phyloP scores from a whole-genome alignment of 441 rosid species.

The Euphorbia schlechtendalii region DNA sequence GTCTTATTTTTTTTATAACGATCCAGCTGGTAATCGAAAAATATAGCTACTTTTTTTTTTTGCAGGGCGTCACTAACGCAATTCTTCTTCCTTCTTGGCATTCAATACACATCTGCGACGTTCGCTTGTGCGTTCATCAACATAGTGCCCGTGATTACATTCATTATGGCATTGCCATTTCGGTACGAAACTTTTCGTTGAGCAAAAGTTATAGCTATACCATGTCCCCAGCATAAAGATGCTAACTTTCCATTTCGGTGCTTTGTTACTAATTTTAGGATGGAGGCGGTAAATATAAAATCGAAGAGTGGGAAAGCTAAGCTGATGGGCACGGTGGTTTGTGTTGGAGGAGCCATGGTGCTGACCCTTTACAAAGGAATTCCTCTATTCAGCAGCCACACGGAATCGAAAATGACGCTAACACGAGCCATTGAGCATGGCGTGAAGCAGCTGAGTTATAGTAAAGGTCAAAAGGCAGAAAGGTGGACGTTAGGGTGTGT shows the following conservation, averaged over 20 bases:
- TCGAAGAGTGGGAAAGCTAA: conserved; percentile 44
- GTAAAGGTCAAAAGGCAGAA: conserved; percentile 18
- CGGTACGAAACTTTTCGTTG: conserved; percentile 30
- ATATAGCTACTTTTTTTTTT: too few relatives aligned
- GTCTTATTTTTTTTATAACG: too few relatives aligned
- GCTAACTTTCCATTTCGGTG: too few relatives aligned
- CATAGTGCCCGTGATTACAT: conserved; percentile 62
- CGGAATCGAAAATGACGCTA: conserved; percentile 7
- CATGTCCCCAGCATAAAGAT: too few relatives aligned
- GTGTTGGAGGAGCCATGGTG: conserved; percentile 45
- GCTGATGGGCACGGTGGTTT: conserved; percentile 36
- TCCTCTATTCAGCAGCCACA: too few relatives aligned
- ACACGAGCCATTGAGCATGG: conserved; percentile 14
- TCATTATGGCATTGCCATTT: conserved; percentile 53
- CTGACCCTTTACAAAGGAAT: conserved; percentile 45
- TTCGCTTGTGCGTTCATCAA: conserved; percentile 56
- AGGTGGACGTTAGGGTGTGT: conserved; percentile 45
- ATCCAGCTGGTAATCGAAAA: too few relatives aligned
- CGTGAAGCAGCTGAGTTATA: conserved; percentile 11
- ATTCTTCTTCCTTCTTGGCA: too few relatives aligned
- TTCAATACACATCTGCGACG: conserved; percentile 60
- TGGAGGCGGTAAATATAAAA: conserved; percentile 46
- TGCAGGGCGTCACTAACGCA: too few relatives aligned
- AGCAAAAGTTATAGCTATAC: too few relatives aligned
- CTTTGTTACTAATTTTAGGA: conserved; percentile 24